Evolutionary conservation across 164 flowering plant species (phyloP), one percentile per base, ranked within the genome.

Genomic region (Nymphaea colorata): DNA sequence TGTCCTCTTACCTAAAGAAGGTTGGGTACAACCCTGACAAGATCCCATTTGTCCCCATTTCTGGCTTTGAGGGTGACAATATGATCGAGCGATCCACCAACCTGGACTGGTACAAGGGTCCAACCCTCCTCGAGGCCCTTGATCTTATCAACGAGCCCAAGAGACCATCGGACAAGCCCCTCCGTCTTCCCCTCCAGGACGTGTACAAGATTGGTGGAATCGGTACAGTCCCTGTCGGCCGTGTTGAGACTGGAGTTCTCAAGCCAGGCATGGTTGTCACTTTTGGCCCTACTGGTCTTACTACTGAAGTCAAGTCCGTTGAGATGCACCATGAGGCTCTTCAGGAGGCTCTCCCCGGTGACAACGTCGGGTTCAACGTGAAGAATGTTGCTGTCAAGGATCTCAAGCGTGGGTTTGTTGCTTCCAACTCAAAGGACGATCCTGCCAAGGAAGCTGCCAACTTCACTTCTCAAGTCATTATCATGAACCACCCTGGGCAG

Each of bases 11-110:
- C 72, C 66, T 87, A 67, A 87, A 87, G 86, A 87, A 87, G 82
- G 93, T 87, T 18, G 93, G 93, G 0, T 87, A 85, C 87, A 87
- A 87, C 80, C 93, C 93, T 3, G 90, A 87, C 43, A 87, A 85
- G 64, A 85, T 87, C 51, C 81, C 87, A 1, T 87, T 87, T 16
- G 91, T 87, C 5, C 91, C 91, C 76, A 87, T 87, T 72, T 87
- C 91, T 68, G 91, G 91, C 1, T 87, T 87, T 65, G 91, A 87
- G 71, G 91, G 91, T 61, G 91, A 87, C 78, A 87, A 87, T 84
- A 87, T 87, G 92, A 87, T 87, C 72, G 92, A 87, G 77, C 80
- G 93, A 75, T 87, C 93, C n/a, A 78, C 83, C n/a, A 85, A 85
- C 84, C 85, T 85, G 3, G 89, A 85, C 75, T 85, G 89, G 89